Evolutionary conservation across 768 basidiomycete species (phyloP).

Genomic region (Lentinula guzmanii): DNA sequence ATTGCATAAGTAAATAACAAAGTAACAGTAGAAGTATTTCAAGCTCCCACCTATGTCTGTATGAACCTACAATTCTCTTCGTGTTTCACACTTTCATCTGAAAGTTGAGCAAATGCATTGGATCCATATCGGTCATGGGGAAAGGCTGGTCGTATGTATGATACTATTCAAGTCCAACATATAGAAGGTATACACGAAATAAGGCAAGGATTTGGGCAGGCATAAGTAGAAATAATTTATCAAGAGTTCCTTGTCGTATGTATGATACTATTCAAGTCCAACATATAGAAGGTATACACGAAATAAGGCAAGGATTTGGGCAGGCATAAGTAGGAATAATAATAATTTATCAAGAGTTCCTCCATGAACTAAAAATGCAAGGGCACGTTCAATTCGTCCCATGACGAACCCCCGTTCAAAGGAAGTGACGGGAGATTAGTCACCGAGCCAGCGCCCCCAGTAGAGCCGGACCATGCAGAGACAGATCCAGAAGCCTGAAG

Average conservation of each 20-base stretch:
- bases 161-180: too few relatives aligned
- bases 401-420: too few relatives aligned
- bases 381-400: not conserved
- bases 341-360: not conserved
- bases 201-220: not conserved
- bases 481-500: too few relatives aligned
- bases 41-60: not conserved
- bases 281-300: not conserved
- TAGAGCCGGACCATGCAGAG: too few relatives aligned
- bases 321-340: not conserved
- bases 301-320: not conserved
- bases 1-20: constrained; percentile 15
- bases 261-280: too few relatives aligned
- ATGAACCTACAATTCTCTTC: too few relatives aligned
- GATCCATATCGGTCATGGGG: too few relatives aligned
- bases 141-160: too few relatives aligned
- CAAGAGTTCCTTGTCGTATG: not conserved
- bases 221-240: not conserved
- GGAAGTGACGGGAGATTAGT: too few relatives aligned
- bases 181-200: not conserved
- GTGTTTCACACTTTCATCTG: too few relatives aligned
- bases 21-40: not conserved
- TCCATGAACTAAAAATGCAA: not conserved
- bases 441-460: too few relatives aligned
- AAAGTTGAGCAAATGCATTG: too few relatives aligned